Evolutionary conservation across 306 rosid genomes (phyloP).

Genomic region (Prunus persica): DNA sequence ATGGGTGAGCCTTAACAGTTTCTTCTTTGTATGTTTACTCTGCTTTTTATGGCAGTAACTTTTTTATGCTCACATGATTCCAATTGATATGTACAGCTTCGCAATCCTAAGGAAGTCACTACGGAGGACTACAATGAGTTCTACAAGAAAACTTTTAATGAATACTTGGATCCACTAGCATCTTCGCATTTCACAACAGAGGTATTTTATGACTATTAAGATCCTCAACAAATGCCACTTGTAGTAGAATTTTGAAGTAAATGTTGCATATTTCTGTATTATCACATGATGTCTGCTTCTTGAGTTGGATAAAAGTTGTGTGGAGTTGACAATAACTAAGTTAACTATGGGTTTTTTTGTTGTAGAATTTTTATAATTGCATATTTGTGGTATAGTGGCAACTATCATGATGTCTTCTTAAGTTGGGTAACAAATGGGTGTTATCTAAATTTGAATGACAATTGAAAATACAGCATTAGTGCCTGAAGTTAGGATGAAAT

Average conservation of each 20-base stretch:
- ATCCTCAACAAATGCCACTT: neutral
- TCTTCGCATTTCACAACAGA: conserved; percentile 95
- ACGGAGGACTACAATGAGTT: conserved; percentile 93
- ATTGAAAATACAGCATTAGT: neutral
- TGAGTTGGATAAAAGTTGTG: neutral
- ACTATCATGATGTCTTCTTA: neutral
- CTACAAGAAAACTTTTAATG: conserved; percentile 83
- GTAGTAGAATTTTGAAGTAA: neutral
- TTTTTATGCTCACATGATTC: conserved; percentile 3
- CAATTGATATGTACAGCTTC: conserved; percentile 65
- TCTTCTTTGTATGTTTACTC: neutral
- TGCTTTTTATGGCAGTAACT: neutral
- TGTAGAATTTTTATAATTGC: neutral
- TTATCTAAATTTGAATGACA: neutral
- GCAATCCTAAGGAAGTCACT: conserved; percentile 82
- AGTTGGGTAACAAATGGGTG: neutral
- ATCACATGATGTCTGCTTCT: neutral
- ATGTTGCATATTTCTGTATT: neutral
- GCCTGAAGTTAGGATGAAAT: neutral
- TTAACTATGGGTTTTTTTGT: no score
- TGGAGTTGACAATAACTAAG: neutral
- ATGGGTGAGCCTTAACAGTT: conserved; percentile 61
- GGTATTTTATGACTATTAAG: conserved; percentile 32
- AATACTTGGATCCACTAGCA: conserved; percentile 89
- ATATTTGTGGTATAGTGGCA: neutral